Evolutionary conservation across 2,329 filamentous ascomycete species (phyloP), one percentile per base, ranked within the genome.

Genomic region (Cryphonectria japonica): DNA sequence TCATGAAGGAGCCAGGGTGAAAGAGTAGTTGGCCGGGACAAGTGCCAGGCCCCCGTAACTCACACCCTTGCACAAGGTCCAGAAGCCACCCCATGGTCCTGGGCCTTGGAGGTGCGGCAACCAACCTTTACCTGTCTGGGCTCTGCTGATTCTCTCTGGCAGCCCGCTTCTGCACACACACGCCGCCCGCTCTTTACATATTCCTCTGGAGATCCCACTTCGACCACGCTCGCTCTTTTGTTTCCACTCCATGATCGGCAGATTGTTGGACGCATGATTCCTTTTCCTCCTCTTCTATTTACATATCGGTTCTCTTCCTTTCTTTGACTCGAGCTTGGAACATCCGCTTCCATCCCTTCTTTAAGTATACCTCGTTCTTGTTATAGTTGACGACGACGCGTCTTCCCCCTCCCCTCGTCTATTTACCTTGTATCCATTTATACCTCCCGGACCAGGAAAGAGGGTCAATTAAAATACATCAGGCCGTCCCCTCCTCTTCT

Each of bases 231-330:
- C 78, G 76, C 78, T 80, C 78, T 75, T 72, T 75, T 72, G 75
- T 80, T 77, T 78, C 79, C 79, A 82, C 80, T 75, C 76, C 76
- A 83, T 82, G 83, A 86, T 85, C 83, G 83, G 82, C 83, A 85
- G 77, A 80, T 82, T 81, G 81, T 81, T 80, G 79, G 79, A 79
- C 78, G 76, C 80, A 79, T 84, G 80, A 82, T 83, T 78, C 79
- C 82, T 81, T 82, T 80, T 80, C 80, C 81, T 62, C 75, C 76
- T 77, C 78, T 78, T 77, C 77, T 75, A 79, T 82, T 83, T 81
- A 80, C 80, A 81, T 82, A 82, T 82, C 80, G 82, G 82, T 83
- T 84, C 83, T 84, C 83, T 83, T 84, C 80, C 82, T 84, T 84
- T 80, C 82, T 84, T 84, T 80, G 64, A 34, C 61, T 61, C 67